Conservation (phyloP, 1,139 yeast species). For the Blastobotrys serpentis region DNA sequence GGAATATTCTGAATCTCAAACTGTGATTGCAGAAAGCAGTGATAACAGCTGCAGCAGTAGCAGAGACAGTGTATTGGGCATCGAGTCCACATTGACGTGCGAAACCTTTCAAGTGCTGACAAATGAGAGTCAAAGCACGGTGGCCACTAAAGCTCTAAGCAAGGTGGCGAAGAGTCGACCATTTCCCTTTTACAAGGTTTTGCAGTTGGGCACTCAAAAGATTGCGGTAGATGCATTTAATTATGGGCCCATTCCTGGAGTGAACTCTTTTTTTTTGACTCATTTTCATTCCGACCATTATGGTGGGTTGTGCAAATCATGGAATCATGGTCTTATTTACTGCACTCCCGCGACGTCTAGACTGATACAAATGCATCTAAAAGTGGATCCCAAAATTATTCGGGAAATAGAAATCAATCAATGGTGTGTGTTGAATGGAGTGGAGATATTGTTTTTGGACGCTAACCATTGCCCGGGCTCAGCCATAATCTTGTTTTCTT, state of each 20-base stretch:
- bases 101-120: not conserved
- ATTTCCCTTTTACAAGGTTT: slow-evolving; percentile 40
- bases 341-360: slow-evolving; percentile 69
- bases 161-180: no score
- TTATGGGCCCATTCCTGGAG: slow-evolving; percentile 39
- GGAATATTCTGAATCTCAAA: not conserved
- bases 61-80: not conserved
- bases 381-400: slow-evolving; percentile 54
- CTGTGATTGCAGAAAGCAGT: not conserved
- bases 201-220: slow-evolving; percentile 31
- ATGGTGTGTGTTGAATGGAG: slow-evolving; percentile 42
- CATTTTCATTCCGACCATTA: slow-evolving; percentile 96
- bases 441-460: slow-evolving; percentile 63
- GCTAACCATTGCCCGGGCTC: slow-evolving; percentile 99
- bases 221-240: slow-evolving; percentile 44
- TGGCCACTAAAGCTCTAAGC: not conserved
- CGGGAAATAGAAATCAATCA: slow-evolving; percentile 48
- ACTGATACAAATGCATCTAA: slow-evolving; percentile 53
- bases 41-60: not conserved
- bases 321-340: slow-evolving; percentile 69
- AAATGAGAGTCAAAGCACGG: no score
- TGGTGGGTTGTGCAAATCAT: slow-evolving; percentile 74
- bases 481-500: slow-evolving; percentile 68
- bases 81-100: not conserved
- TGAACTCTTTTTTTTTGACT: slow-evolving; percentile 36